Evolutionary conservation across 208 protist species (phyloP).

Genomic region (Tritrichomonas musculus): DNA sequence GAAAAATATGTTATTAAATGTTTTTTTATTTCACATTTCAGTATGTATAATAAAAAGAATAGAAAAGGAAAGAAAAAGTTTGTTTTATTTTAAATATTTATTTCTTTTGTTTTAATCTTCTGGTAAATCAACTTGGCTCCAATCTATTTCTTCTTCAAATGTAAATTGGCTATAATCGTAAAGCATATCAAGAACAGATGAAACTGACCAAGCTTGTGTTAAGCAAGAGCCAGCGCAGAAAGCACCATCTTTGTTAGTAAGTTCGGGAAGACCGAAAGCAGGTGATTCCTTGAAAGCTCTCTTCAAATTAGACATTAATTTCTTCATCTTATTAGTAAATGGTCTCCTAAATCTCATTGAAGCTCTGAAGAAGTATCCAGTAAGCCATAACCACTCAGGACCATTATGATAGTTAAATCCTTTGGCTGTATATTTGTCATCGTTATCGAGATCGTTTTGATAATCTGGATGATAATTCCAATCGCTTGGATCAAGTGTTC

Average conservation of each 20-base stretch:
- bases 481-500: neutral
- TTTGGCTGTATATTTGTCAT: neutral
- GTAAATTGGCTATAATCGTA: neutral
- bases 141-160: neutral
- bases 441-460: neutral
- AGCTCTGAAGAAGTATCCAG: neutral
- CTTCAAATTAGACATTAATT: neutral
- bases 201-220: neutral
- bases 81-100: no score
- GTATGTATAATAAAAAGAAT: no score
- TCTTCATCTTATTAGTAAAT: neutral
- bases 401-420: neutral
- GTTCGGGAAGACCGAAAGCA: neutral
- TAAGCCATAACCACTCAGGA: neutral
- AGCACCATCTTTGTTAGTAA: neutral
- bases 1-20: no score
- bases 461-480: neutral
- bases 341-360: neutral
- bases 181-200: neutral
- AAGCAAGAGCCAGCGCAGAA: neutral
- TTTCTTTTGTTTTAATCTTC: no score
- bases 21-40: no score
- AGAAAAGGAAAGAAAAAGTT: no score
- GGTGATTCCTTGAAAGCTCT: neutral
- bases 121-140: neutral